Evolutionary conservation across 139 green algal genomes (phyloP), one percentile per base, ranked within the genome.

Genomic region (Yamagishiella unicocca): DNA sequence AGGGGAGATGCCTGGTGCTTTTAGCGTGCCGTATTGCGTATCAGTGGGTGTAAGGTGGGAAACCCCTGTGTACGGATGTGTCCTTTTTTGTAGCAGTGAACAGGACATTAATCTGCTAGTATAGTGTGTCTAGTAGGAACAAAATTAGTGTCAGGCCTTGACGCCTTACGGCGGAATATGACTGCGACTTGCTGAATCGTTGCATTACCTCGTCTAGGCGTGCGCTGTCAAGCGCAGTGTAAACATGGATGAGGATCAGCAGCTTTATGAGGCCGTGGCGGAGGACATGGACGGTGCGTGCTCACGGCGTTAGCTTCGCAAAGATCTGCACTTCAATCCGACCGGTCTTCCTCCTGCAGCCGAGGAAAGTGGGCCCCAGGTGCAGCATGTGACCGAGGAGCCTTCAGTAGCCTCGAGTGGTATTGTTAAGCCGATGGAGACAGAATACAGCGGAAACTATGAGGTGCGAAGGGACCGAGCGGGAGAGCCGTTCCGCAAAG

Each of bases 281-380:
- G 53, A 70, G 7, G 77, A 84, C 9, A 84, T 84, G 77, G 77
- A 84, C 29, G 77, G 77, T 84, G 38, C 38, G 77, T 74, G 3
- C 19, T 3, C 25, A 61, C n/a, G 7, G 29, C 42, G 19, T 24
- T n/a, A 25, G 25, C 25, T 33, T 74, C 25, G 54, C 53, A 7
- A 53, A 73, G 79, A 85, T 85, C 79, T 85, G 42, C 40, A 14
- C 43, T 45, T 33, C 40, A 64, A 76, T 46, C 27, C 40, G 29
- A 70, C 33, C 43, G 1, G 31, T n/a, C n/a, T 61, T 29, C 4
- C 54, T 45, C 40, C n/a, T 27, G 61, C 61, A 76, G 79, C 61
- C n/a, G 79, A 76, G 5, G 58, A 82, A 21, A 82, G 31, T 21
- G 76, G 24, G 24, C 76, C 61, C 29, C 33, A 40, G 19, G 61